Base-by-base conservation (phyloP, 306 rosid genomes). In the Trifolium repens region DNA sequence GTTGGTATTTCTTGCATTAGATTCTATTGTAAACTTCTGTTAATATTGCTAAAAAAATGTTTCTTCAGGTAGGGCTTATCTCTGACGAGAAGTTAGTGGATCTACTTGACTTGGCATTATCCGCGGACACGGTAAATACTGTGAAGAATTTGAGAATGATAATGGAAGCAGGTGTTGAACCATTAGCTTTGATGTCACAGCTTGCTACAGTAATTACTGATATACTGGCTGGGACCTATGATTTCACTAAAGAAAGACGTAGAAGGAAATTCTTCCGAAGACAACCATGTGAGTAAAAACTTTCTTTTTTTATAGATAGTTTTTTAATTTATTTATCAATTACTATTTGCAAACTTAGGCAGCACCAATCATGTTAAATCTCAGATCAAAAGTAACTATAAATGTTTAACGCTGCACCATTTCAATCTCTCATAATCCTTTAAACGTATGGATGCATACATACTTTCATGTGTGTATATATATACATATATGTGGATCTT, bases 121-220 rank as follows among this genome's bases (percentile, higher is more conserved):
- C 98, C 14, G 98, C 99, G 5, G 99, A 96, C 88, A 96, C 98
- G 22, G 97, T 90, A 17, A 92, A 96, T 80, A 96, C 99, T 0
- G 98, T 96, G 77, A 96, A 96, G 89, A 89, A 89, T 80, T 79
- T 92, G 91, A 85, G 99, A 80, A 84, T 84, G 77, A 90, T 96
- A 76, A 96, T 96, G 92, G 98, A 96, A 88, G 84, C 90, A 66
- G 98, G 99, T 53, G 99, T 96, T 47, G 99, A 96, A 75, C 98
- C 99, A 66, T 77, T 92, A 78, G 92, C 92, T 64, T 88, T 96
- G 77, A 96, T 96, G 98, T 90, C 99, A 69, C 99, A 96, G 78
- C 97, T 96, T 43, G 98, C 99, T 14, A 96, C 97, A 17, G 94
- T 96, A 17, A 96, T 96, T 76, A 96, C 98, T 12, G 99, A 96